phyloP scores from a whole-genome alignment of 305 asterid species.

The Plantago coronopus region DNA sequence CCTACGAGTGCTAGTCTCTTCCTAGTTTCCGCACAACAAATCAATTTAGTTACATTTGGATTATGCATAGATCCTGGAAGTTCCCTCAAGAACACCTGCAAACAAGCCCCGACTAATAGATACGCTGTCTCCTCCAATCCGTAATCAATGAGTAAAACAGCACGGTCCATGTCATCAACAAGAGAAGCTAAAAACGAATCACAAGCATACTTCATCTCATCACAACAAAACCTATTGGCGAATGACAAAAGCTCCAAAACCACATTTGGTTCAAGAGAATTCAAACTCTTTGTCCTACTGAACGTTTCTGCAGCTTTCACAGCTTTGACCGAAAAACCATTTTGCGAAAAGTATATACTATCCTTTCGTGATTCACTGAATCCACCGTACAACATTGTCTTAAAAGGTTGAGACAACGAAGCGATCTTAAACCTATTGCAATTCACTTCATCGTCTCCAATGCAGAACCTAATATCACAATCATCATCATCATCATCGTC shows the following conservation, averaged over 20 bases:
- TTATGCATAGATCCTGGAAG: conserved; percentile 63
- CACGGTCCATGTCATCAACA: conserved; percentile 60
- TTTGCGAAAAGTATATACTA: conserved; percentile 63
- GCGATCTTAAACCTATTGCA: conserved; percentile 60
- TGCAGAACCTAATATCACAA: conserved; percentile 62
- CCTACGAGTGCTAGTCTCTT: conserved; percentile 53
- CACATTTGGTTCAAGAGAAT: conserved; percentile 51
- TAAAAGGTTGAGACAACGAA: conserved; percentile 74
- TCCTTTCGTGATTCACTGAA: conserved; percentile 76
- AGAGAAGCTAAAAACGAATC: conserved; percentile 67
- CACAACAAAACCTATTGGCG: conserved; percentile 84
- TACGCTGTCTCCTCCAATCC: conserved; percentile 79
- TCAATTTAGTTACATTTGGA: conserved; percentile 49
- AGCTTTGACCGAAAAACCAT: conserved; percentile 61
- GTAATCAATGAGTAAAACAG: conserved; percentile 61
- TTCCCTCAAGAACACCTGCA: conserved; percentile 87
- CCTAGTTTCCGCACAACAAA: conserved; percentile 65
- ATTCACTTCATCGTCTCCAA: conserved; percentile 81
- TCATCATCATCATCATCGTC: conserved; percentile 43
- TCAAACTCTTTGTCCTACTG: conserved; percentile 67
- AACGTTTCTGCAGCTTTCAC: conserved; percentile 74
- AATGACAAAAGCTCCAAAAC: conserved; percentile 69
- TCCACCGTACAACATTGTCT: conserved; percentile 69
- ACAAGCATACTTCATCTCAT: conserved; percentile 71
- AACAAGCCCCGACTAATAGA: conserved; percentile 88